Percentiles rank a stretch among this genome's conserved stretches.
Conservation (phyloP, 2,329 filamentous ascomycete genomes). For the Pseudogymnoascus sp. region DNA sequence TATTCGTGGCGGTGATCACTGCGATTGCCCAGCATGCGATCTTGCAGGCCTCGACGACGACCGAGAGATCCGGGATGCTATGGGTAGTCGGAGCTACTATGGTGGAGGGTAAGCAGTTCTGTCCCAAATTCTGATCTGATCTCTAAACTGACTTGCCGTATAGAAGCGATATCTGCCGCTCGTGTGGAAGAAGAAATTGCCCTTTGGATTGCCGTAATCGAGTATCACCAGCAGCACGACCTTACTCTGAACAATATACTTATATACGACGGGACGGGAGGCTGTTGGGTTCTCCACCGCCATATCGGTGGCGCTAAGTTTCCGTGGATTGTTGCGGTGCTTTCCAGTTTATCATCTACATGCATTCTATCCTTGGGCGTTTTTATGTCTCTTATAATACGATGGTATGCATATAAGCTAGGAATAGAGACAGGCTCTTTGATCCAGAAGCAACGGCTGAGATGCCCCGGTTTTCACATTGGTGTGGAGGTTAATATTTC, state of each 20-base stretch:
- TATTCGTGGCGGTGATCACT: constrained; percentile 7
- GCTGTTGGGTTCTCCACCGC: neutral
- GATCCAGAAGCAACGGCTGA: neutral
- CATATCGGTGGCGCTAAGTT: neutral
- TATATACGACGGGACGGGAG: constrained; percentile 1
- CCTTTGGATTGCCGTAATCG: constrained; percentile 5
- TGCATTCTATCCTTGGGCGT: neutral
- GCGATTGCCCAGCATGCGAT: constrained; percentile 3
- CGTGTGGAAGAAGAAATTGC: neutral
- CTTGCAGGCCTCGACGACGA: neutral
- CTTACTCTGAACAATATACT: constrained; percentile 1
- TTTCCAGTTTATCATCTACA: constrained; percentile 1
- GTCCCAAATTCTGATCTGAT: neutral
- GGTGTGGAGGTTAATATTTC: neutral
- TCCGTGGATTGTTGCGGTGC: neutral
- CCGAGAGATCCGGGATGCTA: neutral
- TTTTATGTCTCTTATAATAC: constrained; percentile 4
- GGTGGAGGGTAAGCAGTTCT: neutral
- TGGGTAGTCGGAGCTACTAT: neutral
- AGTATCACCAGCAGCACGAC: neutral
- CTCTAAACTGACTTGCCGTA: neutral
- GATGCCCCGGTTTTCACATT: neutral
- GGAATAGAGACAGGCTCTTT: constrained; percentile 2
- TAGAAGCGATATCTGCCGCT: constrained; percentile 8
- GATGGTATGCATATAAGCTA: constrained; percentile 5